Conservation (phyloP, 129 eudicot genomes). For the Ambrosia artemisiifolia region DNA sequence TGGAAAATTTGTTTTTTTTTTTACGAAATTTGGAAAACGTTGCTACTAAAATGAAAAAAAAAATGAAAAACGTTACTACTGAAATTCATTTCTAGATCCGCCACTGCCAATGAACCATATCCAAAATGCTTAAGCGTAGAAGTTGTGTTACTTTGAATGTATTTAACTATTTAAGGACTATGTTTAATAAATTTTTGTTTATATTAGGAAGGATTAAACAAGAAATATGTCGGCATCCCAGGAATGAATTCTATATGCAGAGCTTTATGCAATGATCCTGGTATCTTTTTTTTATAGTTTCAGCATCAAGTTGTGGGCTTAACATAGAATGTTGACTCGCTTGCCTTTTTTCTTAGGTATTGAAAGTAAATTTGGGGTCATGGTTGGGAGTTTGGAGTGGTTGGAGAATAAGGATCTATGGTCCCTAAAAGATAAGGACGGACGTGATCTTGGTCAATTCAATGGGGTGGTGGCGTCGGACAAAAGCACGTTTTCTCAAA, state of each 20-base stretch:
- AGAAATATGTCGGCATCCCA: slow-evolving; percentile 85
- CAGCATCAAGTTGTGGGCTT: slow-evolving; percentile 1
- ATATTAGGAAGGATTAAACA: slow-evolving; percentile 60
- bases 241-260: slow-evolving; percentile 96
- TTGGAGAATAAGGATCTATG: slow-evolving; percentile 54
- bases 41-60: no score
- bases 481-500: slow-evolving; percentile 59
- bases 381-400: slow-evolving; percentile 84
- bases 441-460: slow-evolving; percentile 68
- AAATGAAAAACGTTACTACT: no score
- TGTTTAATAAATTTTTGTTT: slow-evolving; percentile 29
- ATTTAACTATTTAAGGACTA: slow-evolving; percentile 3
- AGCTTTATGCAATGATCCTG: slow-evolving; percentile 77
- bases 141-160: not conserved
- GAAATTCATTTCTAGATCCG: no score
- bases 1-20: no score
- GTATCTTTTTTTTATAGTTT: slow-evolving; percentile 23
- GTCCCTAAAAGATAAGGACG: slow-evolving; percentile 66
- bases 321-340: not conserved
- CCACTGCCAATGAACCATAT: no score
- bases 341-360: slow-evolving; percentile 50
- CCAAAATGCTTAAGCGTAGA: not conserved
- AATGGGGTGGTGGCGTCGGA: slow-evolving; percentile 89
- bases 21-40: no score
- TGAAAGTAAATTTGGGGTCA: slow-evolving; percentile 67